These are phyloP conservation scores for Blumeria graminis DNA, from an alignment of 2,329 filamentous ascomycete genomes.

Conservation along the genomic window DNA sequence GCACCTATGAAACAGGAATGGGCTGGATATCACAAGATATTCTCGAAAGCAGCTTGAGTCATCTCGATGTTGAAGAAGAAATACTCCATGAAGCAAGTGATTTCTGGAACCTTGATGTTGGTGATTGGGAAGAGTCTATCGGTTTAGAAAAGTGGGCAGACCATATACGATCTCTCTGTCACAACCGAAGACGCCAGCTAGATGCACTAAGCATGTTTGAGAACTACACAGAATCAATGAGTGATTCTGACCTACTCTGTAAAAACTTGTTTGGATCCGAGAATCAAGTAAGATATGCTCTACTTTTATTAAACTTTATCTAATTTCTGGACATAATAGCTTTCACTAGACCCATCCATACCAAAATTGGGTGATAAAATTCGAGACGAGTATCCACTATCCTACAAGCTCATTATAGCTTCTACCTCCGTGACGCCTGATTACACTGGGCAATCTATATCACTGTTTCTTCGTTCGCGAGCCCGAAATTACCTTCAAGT, in stretches of 20 bases:
- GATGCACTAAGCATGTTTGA: conserved; percentile 26
- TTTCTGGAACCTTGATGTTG: conserved; percentile 40
- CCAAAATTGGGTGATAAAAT: conserved; percentile 20
- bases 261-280: conserved; percentile 9
- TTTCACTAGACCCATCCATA: conserved; percentile 9
- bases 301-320: not conserved
- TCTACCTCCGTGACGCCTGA: conserved; percentile 14
- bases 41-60: conserved; percentile 16
- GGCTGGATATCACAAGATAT: conserved; percentile 47
- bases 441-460: conserved; percentile 8
- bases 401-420: conserved; percentile 27
- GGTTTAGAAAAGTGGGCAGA: conserved; percentile 19
- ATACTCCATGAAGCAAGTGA: conserved; percentile 39
- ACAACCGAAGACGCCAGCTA: conserved; percentile 8
- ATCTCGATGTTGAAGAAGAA: conserved; percentile 31
- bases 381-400: conserved; percentile 28
- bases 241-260: conserved; percentile 35
- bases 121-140: conserved; percentile 26
- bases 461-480: conserved; percentile 12
- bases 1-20: conserved; percentile 58
- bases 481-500: conserved; percentile 11
- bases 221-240: conserved; percentile 32
- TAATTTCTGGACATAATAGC: conserved; percentile 5
- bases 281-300: conserved; percentile 7
- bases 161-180: conserved; percentile 7